Conservation (phyloP, 441 rosid genomes). For the Erodium texanum region DNA sequence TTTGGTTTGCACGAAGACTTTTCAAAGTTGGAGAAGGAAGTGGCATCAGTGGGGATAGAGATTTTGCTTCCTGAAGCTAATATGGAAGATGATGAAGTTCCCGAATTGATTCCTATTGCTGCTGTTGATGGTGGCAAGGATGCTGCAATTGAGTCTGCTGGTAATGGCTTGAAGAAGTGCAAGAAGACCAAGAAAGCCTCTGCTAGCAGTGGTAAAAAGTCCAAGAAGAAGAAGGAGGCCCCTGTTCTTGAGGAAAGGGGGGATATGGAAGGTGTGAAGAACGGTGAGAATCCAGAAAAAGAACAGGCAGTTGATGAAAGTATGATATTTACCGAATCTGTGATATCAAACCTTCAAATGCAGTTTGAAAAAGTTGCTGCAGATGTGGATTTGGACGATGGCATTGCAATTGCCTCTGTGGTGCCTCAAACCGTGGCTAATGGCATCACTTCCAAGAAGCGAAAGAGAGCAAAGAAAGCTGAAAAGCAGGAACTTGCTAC, state of each 20-base stretch:
- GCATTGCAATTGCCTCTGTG: slow-evolving; percentile 36
- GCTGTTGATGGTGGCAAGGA: neutral
- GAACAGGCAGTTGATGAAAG: neutral
- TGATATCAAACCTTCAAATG: slow-evolving; percentile 67
- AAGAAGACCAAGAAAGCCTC: neutral
- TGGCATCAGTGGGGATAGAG: neutral
- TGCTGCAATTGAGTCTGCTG: neutral
- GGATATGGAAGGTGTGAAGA: neutral
- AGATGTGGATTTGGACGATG: slow-evolving; percentile 39
- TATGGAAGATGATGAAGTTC: neutral
- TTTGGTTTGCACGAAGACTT: neutral
- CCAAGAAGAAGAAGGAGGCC: neutral
- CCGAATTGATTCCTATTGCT: neutral
- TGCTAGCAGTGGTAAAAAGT: neutral
- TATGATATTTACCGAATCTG: slow-evolving; percentile 33
- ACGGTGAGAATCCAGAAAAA: neutral
- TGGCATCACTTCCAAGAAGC: neutral
- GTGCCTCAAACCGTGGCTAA: neutral
- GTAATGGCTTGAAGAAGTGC: neutral
- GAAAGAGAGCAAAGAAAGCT: neutral
- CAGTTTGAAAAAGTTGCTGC: slow-evolving; percentile 89
- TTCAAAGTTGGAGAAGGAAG: neutral
- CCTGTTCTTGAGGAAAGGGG: neutral
- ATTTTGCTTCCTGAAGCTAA: neutral
- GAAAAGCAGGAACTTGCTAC: neutral